Base-by-base conservation (phyloP, 2,329 filamentous ascomycete species). In the Ceratocystis smalleyi region DNA sequence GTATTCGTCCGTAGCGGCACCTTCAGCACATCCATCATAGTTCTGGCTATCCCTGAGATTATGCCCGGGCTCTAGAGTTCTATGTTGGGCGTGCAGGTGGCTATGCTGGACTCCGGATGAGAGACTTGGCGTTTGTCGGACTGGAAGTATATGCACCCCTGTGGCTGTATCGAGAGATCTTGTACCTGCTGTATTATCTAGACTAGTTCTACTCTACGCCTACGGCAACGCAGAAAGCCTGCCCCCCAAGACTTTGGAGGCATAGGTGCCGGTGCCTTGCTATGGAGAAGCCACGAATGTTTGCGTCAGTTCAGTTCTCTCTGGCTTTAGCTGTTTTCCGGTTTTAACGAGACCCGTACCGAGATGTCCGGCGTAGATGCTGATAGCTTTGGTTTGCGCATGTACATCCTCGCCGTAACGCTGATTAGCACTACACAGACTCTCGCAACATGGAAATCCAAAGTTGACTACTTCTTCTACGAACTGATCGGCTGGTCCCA, bases 21-120 rank as follows among this genome's bases (percentile, higher is more conserved):
- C 1, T 73, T 82, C 24, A 79, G 77, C 1, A 78, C 77, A 0
- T 83, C 82, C 10, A 77, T 83, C 67, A 77, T 82, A 69, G 80
- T 78, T 35, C 75, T 81, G 0, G 77, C 77, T 3, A 70, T 75
- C 24, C 59, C 68, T 1, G 72, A 79, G 2, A 70, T 86, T 5
- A 78, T 78, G 72, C 49, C 69, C 0, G 75, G 81, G 5, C 87
- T 87, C 70, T 68, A 75, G 75, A 81, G 5, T 87, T 87, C 70
- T 68, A 75, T 55, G 76, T 85, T 12, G 77, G 76, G 15, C 75
- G 76, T 60, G 40, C 62, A 3, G 59, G 65, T 32, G 65, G 59
- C 17, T 81, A 77, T 65, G 76, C 78, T 0, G 75, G 76, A 0
- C 74, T 76, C 0, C 80, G 75, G 80, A 77, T 54, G 64, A 71